Evolutionary conservation across 2,329 filamentous ascomycete genomes (phyloP).

Genomic region (Parasarocladium wereldwijsianum): DNA sequence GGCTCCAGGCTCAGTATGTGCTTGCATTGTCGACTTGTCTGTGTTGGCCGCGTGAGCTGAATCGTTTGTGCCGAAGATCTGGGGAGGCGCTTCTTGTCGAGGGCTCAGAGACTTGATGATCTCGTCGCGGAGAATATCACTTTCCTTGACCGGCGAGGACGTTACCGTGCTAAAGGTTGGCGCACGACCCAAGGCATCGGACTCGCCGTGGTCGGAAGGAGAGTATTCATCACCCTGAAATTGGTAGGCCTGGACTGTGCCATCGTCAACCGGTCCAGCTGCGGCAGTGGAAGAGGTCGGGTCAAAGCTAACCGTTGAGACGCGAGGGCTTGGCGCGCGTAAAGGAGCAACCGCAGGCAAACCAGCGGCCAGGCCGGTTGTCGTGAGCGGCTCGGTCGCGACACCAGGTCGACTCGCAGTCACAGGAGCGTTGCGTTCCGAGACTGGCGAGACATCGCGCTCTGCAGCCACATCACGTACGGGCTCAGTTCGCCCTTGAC

Average conservation of each 20-base stretch:
- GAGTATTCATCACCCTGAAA: conserved; percentile 20
- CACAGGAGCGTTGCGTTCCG: conserved; percentile 6
- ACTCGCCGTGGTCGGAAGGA: conserved; percentile 19
- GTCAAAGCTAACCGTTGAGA: neutral
- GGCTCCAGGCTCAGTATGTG: conserved; percentile 41
- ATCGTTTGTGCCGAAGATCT: too few relatives aligned
- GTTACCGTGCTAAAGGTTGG: conserved; percentile 32
- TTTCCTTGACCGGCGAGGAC: conserved; percentile 48
- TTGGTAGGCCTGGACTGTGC: conserved; percentile 12
- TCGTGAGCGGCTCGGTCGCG: too few relatives aligned
- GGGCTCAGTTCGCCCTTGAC: too few relatives aligned
- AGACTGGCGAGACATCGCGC: conserved; percentile 9
- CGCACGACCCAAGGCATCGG: conserved; percentile 23
- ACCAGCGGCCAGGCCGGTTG: conserved; percentile 8
- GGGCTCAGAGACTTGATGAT: conserved; percentile 57
- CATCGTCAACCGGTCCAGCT: neutral
- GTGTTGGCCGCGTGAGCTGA: too few relatives aligned
- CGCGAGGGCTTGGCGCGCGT: conserved; percentile 17
- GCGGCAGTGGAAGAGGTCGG: neutral
- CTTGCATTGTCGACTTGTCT: conserved; percentile 38
- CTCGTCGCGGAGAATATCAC: conserved; percentile 56
- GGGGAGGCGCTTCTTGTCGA: neutral
- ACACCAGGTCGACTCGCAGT: too few relatives aligned
- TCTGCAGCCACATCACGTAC: too few relatives aligned
- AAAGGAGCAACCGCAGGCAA: conserved; percentile 16